phyloP scores from a whole-genome alignment of 106 monocot species.

The Narthecium ossifragum region DNA sequence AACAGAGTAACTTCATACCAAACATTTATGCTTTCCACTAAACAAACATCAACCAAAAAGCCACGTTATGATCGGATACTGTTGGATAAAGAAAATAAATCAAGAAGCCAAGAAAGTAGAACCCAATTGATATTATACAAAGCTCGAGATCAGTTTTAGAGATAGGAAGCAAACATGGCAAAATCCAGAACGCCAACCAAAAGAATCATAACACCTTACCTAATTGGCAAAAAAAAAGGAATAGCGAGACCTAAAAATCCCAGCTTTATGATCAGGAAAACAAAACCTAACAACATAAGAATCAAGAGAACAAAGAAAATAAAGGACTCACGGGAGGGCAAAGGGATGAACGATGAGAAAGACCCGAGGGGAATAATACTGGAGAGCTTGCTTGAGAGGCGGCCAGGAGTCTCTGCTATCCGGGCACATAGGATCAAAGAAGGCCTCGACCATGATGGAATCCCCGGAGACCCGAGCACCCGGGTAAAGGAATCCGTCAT shows the following conservation, averaged over 20 bases:
- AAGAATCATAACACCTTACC: not conserved
- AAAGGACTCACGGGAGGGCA: constrained; percentile 62
- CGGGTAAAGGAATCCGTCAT: constrained; percentile 52
- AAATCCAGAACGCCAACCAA: not conserved
- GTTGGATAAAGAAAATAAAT: no score
- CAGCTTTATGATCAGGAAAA: not conserved
- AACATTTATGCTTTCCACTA: no score
- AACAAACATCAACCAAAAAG: no score
- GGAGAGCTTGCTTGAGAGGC: constrained; percentile 40
- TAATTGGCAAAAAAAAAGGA: not conserved
- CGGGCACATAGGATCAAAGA: constrained; percentile 84
- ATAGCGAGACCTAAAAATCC: no score
- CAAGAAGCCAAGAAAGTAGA: no score
- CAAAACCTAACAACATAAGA: not conserved
- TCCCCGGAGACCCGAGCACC: constrained; percentile 18
- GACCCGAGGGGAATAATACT: constrained; percentile 34
- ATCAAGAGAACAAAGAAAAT: not conserved
- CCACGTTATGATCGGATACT: no score
- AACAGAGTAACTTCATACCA: no score
- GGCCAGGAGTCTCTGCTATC: constrained; percentile 88
- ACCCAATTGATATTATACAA: no score
- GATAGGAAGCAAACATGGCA: no score
- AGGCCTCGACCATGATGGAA: constrained; percentile 72
- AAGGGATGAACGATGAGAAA: constrained; percentile 75
- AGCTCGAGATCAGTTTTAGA: no score